A percentile compares a stretch with the other conserved stretches of the same genome.
Conservation (phyloP, 2,329 filamentous ascomycete genomes). For the Tolypocladium nubicola region DNA sequence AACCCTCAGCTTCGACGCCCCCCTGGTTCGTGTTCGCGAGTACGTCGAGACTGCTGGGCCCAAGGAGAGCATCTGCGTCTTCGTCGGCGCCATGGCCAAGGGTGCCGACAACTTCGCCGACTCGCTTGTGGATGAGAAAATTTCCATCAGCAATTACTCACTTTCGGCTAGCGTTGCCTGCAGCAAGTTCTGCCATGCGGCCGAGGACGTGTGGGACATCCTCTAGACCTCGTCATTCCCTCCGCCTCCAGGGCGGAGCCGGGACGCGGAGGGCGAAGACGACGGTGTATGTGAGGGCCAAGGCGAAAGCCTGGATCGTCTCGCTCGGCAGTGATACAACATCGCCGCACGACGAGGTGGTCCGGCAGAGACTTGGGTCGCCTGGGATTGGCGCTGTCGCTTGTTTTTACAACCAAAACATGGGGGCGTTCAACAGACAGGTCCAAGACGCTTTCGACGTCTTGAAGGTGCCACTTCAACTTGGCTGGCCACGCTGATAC, state of each 20-base stretch:
- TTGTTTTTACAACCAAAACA: conserved; percentile 85
- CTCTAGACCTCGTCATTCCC: conserved; percentile 42
- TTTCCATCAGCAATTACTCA: conserved; percentile 97
- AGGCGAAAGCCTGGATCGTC: conserved; percentile 14
- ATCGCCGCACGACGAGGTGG: conserved; percentile 38
- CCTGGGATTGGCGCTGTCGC: conserved; percentile 59
- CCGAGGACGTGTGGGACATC: conserved; percentile 92
- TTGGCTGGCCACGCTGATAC: neutral
- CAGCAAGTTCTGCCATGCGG: conserved; percentile 98
- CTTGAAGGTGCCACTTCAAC: conserved; percentile 53
- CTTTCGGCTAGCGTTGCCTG: conserved; percentile 95
- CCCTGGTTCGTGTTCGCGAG: conserved; percentile 76
- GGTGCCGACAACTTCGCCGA: conserved; percentile 93
- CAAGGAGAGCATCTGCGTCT: conserved; percentile 93
- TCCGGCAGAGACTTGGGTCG: conserved; percentile 46
- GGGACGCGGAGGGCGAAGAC: neutral
- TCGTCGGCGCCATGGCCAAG: conserved; percentile 98
- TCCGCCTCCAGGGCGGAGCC: neutral
- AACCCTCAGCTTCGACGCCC: conserved; percentile 87
- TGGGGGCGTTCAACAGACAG: conserved; percentile 64
- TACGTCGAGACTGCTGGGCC: conserved; percentile 71
- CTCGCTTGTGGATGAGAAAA: conserved; percentile 88
- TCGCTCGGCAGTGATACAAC: conserved; percentile 57
- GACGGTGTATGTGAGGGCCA: conserved; percentile 4
- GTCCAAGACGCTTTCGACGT: conserved; percentile 54